Base-by-base conservation (phyloP, 441 rosid genomes). In the Biscutella auriculata region DNA sequence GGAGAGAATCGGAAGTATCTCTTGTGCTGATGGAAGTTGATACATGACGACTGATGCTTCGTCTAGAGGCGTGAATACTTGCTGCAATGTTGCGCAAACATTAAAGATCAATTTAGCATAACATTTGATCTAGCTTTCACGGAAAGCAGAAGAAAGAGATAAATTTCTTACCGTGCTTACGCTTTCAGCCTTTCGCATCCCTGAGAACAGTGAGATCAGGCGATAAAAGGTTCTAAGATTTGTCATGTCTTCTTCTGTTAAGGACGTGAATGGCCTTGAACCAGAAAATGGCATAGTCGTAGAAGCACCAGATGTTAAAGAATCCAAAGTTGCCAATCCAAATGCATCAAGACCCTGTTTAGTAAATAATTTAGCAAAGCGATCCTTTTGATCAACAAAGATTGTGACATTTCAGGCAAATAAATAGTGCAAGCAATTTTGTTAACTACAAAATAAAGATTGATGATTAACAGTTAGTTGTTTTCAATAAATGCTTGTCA, bases 271-370 rank as follows among this genome's bases (percentile, higher is more conserved):
- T 26, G 81, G 67, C 53, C 53, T 43, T 67, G 80, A 70, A 54
- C 70, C 57, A 56, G 69, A 51, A 69, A 84, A 79, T 55, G 23
- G 23, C 23, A 19, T 2, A 19, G 23, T 19, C 23, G 23, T 19
- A 19, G 23, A 19, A 19, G 23, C 23, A 19, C 23, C 23, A 19
- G 23, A 19, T 19, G 80, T 69, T 43, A 88, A 62, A 34, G 82
- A 84, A 63, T 87, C 80, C 53, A 89, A 51, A 28, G 92, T 77
- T 49, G 94, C 95, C 63, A 88, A 67, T 59, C 95, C 95, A 59
- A 81, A 82, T 58, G 98, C 95, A 76, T 92, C 98, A 75, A 92
- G 56, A 44, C 98, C 98, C 98, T 92, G 78, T 37, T 33, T 19
- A 19, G 23, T 19, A 28, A 36, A 46, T 44, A 54, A 16, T 42